Evolutionary conservation across 805 yeast genomes (phyloP), one percentile per base, ranked within the genome.

Genomic region (Pachysolen tannophilus): DNA sequence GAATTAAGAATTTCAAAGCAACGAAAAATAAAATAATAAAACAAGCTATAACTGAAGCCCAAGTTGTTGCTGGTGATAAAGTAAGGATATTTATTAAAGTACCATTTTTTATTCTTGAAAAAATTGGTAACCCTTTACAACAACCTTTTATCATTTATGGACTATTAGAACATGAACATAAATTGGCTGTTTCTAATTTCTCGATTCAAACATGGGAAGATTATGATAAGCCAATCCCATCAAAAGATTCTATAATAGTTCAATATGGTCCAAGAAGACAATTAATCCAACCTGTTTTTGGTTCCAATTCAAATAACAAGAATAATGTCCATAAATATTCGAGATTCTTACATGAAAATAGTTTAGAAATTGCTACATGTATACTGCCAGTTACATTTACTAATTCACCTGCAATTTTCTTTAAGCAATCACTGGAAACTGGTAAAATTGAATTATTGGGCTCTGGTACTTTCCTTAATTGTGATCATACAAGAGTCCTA

Each of bases 231-330:
- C 94, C 97, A 21, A 70, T 92, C 38, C 82, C 87, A 32, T 75
- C 94, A n/a, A 80, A 81, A 47, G 94, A 84, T 31, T 59, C 77
- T 20, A 63, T 92, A 44, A 64, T 88, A 35, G 90, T 84, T 11
- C 97, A 92, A 60, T 88, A 87, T 52, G 99, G 98, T 18, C 84
- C 90, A 35, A 78, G 97, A 58, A 74, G 98, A 49, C 78, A 84
- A 53, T 68, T 74, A 10, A 81, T 90, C 34, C 67, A 77, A 37
- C 99, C 99, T 11, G 49, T 83, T 20, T 90, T 81, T 64, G 85
- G 90, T 34, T 82, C 82, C 47, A 79, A 79, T 8, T 72, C 86
- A 4, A 78, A 77, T 49, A 78, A 78, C 37, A 65, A 85, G 33
- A 90, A 88, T 53, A 82, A 86, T 49, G 95, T 90, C 23, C 85